Base-by-base conservation (phyloP, 2,329 filamentous ascomycete genomes). In the Neonectria coccinea region DNA sequence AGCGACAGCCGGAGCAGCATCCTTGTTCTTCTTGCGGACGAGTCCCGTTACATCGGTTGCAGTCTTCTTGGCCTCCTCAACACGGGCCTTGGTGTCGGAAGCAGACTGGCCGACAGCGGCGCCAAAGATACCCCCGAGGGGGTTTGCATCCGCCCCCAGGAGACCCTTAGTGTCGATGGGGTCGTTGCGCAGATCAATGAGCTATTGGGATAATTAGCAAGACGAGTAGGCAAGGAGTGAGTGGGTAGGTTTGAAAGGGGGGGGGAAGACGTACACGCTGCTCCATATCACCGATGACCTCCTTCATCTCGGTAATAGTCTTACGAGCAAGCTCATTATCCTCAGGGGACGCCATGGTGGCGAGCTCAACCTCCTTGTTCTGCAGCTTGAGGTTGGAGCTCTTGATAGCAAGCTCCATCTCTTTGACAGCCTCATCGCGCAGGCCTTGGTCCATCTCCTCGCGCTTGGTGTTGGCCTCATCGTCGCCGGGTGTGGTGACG, bases 261-360 rank as follows among this genome's bases (percentile, higher is more conserved):
- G n/a, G 20, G 65, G 62, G 67, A 69, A 9, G 59, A 79, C 86
- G 79, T 81, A 92, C 88, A 69, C 92, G 84, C 76, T 90, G 87
- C 80, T 93, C 89, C 88, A 96, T 92, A 70, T 96, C 92, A 57
- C 86, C 85, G 52, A 95, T 85, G 69, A 96, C 88, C 65, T 94
- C 91, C 79, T 92, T 92, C 69, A 92, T 91, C 66, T 96, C 91
- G 57, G 83, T 79, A 65, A 96, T 91, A 64, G 86, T 84, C 66
- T 83, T 83, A 70, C 88, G 83, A 45, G 86, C 86, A 66, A 87
- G 74, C 54, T 91, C 89, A 68, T 89, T 90, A 64, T 92, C 89
- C 73, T 91, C 89, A 31, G 88, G 87, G 59, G 86, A 86, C 58
- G 88, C 86, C 65, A 86, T 83, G 29, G 87, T 86, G 1, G 86